Conservation (phyloP, 768 basidiomycete genomes). For the Stropharia rugosoannulata region DNA sequence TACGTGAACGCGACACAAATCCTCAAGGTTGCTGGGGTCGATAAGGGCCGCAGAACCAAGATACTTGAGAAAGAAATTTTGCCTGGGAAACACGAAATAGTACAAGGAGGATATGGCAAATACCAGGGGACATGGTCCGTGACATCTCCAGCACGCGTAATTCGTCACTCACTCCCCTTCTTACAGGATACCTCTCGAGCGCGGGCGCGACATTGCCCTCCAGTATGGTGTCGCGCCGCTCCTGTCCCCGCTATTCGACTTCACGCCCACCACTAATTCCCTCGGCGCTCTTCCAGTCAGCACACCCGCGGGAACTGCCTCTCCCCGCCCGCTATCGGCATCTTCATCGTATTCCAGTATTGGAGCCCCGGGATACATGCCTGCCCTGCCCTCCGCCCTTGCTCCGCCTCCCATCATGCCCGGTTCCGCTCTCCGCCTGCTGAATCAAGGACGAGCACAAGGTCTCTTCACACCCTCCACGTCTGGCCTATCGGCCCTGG, state of each 20-base stretch:
- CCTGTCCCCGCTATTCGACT: slow-evolving; percentile 90
- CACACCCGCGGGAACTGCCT: slow-evolving; percentile 44
- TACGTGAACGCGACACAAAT: slow-evolving; percentile 99
- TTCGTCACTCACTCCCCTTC: not conserved
- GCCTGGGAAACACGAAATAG: slow-evolving; percentile 94
- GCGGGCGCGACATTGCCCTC: slow-evolving; percentile 88
- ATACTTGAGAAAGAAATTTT: slow-evolving; percentile 97
- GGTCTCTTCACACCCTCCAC: slow-evolving; percentile 86
- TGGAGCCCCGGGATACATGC: slow-evolving; percentile 43
- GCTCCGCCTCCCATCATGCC: slow-evolving; percentile 87
- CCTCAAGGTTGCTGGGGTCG: slow-evolving; percentile 96
- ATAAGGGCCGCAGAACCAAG: slow-evolving; percentile 95
- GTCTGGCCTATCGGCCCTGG: slow-evolving; percentile 46
- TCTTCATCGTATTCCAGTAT: slow-evolving; percentile 66
- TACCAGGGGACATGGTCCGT: slow-evolving; percentile 98
- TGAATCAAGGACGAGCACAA: slow-evolving; percentile 85
- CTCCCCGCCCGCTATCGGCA: slow-evolving; percentile 66
- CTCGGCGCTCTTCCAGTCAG: slow-evolving; percentile 65
- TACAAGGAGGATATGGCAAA: slow-evolving; percentile 98
- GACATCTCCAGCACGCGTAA: slow-evolving; percentile 14
- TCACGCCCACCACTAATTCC: slow-evolving; percentile 74
- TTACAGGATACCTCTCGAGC: slow-evolving; percentile 90
- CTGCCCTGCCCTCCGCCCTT: slow-evolving; percentile 49
- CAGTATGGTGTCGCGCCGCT: slow-evolving; percentile 91
- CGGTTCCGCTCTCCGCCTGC: slow-evolving; percentile 78